These are phyloP conservation scores for Sutorius australiensis DNA, from an alignment of 768 basidiomycete genomes.

Conservation along the genomic window DNA sequence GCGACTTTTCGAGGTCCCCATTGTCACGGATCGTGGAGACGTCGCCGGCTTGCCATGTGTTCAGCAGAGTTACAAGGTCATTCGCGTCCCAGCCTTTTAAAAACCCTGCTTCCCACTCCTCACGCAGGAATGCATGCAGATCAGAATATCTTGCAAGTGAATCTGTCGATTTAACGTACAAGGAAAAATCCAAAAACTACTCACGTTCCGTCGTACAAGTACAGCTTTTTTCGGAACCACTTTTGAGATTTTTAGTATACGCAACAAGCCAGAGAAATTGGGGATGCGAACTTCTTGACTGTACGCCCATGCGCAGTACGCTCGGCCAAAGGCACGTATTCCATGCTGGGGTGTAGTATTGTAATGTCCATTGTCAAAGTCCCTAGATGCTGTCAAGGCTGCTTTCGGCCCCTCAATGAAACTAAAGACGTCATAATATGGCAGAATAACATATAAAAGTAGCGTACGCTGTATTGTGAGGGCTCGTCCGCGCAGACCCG, in stretches of 20 bases:
- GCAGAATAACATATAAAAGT: background rate
- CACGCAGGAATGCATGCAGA: constrained; percentile 47
- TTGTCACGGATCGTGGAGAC: constrained; percentile 42
- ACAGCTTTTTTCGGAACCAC: constrained; percentile 52
- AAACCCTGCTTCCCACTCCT: constrained; percentile 48
- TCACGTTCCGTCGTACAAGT: constrained; percentile 41
- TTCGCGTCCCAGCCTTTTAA: constrained; percentile 51
- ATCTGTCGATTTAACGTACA: background rate
- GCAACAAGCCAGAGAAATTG: background rate
- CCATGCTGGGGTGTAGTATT: constrained; percentile 43
- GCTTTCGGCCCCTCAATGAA: constrained; percentile 61
- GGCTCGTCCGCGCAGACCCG: constrained; percentile 53
- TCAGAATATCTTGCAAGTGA: constrained; percentile 38
- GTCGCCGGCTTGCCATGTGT: constrained; percentile 50
- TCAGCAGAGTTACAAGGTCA: constrained; percentile 45
- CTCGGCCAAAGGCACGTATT: constrained; percentile 53
- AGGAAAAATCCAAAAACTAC: constrained; percentile 6
- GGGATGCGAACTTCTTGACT: constrained; percentile 43
- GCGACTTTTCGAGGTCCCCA: constrained; percentile 38
- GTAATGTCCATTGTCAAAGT: constrained; percentile 54
- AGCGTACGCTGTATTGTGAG: constrained; percentile 50
- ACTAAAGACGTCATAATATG: constrained; percentile 27
- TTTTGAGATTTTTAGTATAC: constrained; percentile 26
- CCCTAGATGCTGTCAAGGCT: constrained; percentile 49
- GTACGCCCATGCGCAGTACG: constrained; percentile 57